Conservation (phyloP, 2,329 filamentous ascomycete species). For the Penicillium sp. region DNA sequence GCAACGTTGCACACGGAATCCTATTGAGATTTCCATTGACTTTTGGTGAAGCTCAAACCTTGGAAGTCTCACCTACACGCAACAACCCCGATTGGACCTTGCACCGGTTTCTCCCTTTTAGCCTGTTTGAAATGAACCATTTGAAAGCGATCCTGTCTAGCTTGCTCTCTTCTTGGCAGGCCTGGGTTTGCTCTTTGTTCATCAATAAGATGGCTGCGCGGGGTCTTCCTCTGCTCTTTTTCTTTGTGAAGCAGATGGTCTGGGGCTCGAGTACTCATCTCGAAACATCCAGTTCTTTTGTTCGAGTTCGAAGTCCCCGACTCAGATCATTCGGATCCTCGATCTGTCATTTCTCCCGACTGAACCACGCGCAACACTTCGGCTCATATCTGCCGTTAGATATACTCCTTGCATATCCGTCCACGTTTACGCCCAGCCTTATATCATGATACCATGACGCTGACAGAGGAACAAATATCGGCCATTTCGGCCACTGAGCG, state of each 20-base stretch:
- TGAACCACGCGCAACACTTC: not conserved
- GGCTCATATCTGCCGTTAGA: constrained; percentile 1
- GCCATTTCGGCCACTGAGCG: constrained; percentile 67
- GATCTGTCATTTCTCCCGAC: not conserved
- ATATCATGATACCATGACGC: constrained; percentile 28
- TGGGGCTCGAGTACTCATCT: not conserved
- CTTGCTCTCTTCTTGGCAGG: not conserved
- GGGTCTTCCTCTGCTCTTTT: not conserved
- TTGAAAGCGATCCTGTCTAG: not conserved
- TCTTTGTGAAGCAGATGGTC: not conserved
- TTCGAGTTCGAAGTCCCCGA: not conserved
- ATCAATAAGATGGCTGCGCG: not conserved
- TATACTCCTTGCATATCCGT: not conserved
- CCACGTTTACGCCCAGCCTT: not conserved
- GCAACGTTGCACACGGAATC: not conserved
- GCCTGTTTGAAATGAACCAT: not conserved
- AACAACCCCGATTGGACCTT: not conserved
- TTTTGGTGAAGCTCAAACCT: not conserved
- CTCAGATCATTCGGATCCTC: constrained; percentile 1
- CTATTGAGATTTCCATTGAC: not conserved
- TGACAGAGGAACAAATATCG: constrained; percentile 44
- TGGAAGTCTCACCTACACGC: not conserved
- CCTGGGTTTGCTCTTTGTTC: not conserved
- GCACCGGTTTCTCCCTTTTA: not conserved
- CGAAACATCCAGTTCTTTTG: not conserved